These are phyloP conservation scores for Colletotrichum costaricense DNA, from an alignment of 2,329 filamentous ascomycete species.

Conservation along the genomic window DNA sequence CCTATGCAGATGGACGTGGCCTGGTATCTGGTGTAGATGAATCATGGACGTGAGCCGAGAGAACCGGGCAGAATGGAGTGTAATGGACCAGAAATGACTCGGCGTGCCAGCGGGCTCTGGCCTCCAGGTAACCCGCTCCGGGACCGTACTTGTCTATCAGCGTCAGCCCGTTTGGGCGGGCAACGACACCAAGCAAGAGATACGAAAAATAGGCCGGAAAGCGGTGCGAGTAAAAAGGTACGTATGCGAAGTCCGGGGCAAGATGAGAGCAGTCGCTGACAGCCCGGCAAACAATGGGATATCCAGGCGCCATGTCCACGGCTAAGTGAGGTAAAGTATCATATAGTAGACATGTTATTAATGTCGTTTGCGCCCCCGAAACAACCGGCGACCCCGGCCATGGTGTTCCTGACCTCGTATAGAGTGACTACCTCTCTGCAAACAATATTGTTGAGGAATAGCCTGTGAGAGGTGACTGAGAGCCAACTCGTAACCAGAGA, in stretches of 20 bases:
- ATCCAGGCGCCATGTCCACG: slow-evolving; percentile 2
- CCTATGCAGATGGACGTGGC: background rate
- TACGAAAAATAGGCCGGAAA: background rate
- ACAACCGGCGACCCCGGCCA: slow-evolving; percentile 15
- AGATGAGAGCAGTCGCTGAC: background rate
- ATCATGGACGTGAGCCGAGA: background rate
- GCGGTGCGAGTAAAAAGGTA: background rate
- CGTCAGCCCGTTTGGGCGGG: background rate
- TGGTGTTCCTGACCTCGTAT: slow-evolving; percentile 10
- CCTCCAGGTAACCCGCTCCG: background rate
- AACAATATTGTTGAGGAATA: background rate
- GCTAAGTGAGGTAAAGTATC: background rate
- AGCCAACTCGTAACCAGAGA: background rate
- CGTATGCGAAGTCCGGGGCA: background rate
- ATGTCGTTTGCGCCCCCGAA: slow-evolving; percentile 18
- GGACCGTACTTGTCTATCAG: background rate
- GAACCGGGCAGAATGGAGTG: slow-evolving; percentile 26
- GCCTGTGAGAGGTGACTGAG: too few relatives aligned
- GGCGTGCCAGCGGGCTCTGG: slow-evolving; percentile 18
- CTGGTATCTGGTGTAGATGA: background rate
- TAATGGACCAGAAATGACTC: slow-evolving; percentile 31
- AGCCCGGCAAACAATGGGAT: background rate
- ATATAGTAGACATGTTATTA: background rate
- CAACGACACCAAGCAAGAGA: background rate
- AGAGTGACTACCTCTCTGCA: background rate